Base-by-base conservation (phyloP, 2,329 filamentous ascomycete species). In the Neoscytalidium dimidiatum region DNA sequence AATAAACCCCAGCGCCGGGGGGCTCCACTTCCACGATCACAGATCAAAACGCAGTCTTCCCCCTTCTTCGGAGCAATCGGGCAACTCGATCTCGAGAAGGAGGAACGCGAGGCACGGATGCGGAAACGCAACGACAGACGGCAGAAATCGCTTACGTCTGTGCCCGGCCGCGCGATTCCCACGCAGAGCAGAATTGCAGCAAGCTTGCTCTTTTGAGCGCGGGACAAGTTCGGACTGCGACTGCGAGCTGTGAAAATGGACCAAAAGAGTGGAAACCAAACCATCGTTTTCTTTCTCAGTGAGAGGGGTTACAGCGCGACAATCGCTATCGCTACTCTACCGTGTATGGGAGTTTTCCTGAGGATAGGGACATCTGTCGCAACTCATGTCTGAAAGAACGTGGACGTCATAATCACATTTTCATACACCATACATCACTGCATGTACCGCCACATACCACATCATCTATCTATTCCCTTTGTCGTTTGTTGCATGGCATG, bases 181-280 rank as follows among this genome's bases (percentile, higher is more conserved):
- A 8, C 17, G 11, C 38, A 46, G 26, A 60, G 56, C 41, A 60
- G 56, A n/a, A 31, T 60, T 23, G 56, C 56, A 21, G 56, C 56
- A 23, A 60, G 56, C 26, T 46, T 60, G 1, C 41, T 60, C 56
- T 46, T 46, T 21, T 60, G 17, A 60, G 38, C n/a, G 8, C 28
- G 56, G 28, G 9, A 46, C 38, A 60, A 17, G 33, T 9, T 31
- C 26, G 26, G 53, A 31, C 23, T 58, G 41, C 56, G 56, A 31
- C 11, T 26, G 43, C 38, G 28, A 44, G n/a, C 41, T 46, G 56
- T 46, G 56, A 23, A 31, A 17, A 33, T 60, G 56, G 56, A 60
- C 56, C 56, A 60, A 60, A 60, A 60, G 56, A 60, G 56, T 60
- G 56, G 56, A 60, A 60, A 60, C 38, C 26, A 60, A 60, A 46